phyloP scores from a whole-genome alignment of 2,329 filamentous ascomycete species.

The Fusarium luffae region DNA sequence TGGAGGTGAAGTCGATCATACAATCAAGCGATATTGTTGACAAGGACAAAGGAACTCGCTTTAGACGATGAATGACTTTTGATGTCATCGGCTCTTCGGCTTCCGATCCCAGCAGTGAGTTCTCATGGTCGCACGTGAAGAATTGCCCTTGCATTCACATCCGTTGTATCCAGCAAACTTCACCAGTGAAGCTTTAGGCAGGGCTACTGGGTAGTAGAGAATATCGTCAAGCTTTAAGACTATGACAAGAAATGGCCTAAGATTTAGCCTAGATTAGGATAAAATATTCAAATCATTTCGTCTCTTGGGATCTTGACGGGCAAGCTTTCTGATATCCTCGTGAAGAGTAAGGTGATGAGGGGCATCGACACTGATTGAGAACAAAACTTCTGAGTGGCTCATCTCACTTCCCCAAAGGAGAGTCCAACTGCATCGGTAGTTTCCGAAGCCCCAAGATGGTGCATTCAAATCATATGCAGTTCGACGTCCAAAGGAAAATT shows the following conservation, averaged over 20 bases:
- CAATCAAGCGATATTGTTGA: not conserved
- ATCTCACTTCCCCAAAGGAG: not conserved
- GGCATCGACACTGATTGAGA: not conserved
- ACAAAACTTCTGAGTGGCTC: not conserved
- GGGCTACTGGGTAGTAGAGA: not conserved
- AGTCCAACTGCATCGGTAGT: slow-evolving; percentile 1
- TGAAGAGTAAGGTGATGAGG: not conserved
- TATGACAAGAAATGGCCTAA: not conserved
- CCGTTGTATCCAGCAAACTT: not conserved
- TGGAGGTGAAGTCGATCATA: not conserved
- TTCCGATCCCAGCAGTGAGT: not conserved
- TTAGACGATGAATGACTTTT: not conserved
- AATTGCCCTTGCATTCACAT: not conserved
- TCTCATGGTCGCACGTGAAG: too few relatives aligned
- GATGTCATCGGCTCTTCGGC: not conserved
- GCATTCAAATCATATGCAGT: slow-evolving; percentile 9
- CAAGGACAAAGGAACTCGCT: not conserved
- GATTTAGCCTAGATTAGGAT: not conserved
- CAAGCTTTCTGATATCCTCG: not conserved
- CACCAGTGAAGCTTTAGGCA: not conserved
- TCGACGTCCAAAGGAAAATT: not conserved
- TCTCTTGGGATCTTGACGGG: not conserved
- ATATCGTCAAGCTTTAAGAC: not conserved
- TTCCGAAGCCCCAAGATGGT: not conserved
- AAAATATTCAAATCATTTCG: not conserved